These are phyloP conservation scores for Platanthera guangdongensis DNA, from an alignment of 106 monocot genomes.

Conservation along the genomic window DNA sequence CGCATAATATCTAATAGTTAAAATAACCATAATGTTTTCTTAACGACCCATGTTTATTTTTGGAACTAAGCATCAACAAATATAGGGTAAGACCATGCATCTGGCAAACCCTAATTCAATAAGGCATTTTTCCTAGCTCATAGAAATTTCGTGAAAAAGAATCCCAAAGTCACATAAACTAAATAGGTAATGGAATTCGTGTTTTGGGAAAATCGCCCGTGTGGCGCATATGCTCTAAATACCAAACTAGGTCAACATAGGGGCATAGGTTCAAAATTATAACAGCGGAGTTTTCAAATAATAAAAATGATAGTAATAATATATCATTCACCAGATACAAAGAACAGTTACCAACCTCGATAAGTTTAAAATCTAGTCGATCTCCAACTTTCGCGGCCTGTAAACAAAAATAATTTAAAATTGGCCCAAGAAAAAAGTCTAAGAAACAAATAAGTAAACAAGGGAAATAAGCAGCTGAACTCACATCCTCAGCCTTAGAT, in stretches of 20 bases:
- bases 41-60: too few species aligned
- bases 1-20: too few species aligned
- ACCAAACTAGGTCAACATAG: background rate
- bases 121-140: background rate
- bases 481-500: slow-evolving; percentile 92
- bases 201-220: background rate
- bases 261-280: background rate
- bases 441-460: background rate
- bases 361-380: slow-evolving; percentile 83
- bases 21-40: too few species aligned
- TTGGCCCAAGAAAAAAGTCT: background rate
- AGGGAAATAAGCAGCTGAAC: slow-evolving; percentile 6
- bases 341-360: slow-evolving; percentile 47
- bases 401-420: slow-evolving; percentile 14
- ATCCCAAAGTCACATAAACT: background rate
- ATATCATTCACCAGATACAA: background rate
- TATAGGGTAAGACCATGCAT: too few species aligned
- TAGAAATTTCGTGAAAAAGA: background rate
- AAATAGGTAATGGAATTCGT: background rate
- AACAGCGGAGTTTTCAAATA: background rate
- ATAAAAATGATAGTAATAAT: background rate
- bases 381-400: slow-evolving; percentile 86
- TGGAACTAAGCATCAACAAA: too few species aligned
- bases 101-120: too few species aligned
- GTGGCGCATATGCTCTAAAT: background rate